Evolutionary conservation across 345 rosid genomes (phyloP).

Genomic region (Syzygium grande): DNA sequence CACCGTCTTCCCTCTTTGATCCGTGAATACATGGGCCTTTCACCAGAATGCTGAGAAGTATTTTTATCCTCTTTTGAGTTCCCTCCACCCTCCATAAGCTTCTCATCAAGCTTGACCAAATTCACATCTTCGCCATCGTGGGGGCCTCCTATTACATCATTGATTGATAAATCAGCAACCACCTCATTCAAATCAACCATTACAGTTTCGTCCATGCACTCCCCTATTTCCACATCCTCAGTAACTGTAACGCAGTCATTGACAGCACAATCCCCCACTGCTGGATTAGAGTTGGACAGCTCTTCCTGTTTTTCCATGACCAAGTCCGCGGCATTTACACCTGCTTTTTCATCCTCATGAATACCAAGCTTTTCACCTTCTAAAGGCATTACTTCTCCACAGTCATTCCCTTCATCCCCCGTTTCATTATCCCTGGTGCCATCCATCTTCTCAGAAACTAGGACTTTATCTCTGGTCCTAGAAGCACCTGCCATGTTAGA

Average conservation of each 20-base stretch:
- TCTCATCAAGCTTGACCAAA: constrained; percentile 22
- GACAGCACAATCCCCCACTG: neutral
- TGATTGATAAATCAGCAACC: constrained; percentile 8
- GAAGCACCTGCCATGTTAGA: constrained; percentile 8
- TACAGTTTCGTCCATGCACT: neutral
- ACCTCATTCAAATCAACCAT: constrained; percentile 3
- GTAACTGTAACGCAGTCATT: neutral
- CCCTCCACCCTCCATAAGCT: constrained; percentile 18
- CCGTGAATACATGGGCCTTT: constrained; percentile 26
- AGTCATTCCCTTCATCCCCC: neutral
- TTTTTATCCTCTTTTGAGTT: constrained; percentile 21
- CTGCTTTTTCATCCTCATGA: constrained; percentile 10
- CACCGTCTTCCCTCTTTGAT: constrained; percentile 81
- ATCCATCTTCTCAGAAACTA: constrained; percentile 22
- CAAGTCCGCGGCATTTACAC: constrained; percentile 4
- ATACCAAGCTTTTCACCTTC: constrained; percentile 1
- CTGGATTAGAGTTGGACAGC: neutral
- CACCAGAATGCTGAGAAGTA: constrained; percentile 7
- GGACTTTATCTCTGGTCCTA: constrained; percentile 18
- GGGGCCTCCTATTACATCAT: constrained; percentile 24
- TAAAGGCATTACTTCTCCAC: neutral
- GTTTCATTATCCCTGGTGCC: constrained; percentile 16
- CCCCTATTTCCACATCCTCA: neutral
- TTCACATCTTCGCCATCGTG: constrained; percentile 18
- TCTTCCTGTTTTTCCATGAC: neutral